A percentile compares a stretch with the other conserved stretches of the same genome.
Conservation (phyloP, 345 rosid genomes). For the Sisymbrium altissimum region DNA sequence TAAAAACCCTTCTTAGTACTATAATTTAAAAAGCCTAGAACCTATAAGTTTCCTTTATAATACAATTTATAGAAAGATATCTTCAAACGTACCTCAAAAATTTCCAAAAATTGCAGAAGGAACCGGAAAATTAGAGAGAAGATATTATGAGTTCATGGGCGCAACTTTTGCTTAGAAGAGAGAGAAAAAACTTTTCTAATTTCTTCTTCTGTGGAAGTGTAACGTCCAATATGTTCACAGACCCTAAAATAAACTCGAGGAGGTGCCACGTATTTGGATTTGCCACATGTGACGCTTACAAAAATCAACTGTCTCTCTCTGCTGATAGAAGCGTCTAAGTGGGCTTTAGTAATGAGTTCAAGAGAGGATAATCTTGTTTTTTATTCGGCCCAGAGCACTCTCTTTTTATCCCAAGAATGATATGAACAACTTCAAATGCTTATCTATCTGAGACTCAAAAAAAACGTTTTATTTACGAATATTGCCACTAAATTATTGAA, state of each 20-base stretch:
- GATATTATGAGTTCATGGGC: neutral
- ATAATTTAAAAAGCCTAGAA: neutral
- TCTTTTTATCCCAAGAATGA: no score
- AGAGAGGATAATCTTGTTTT: no score
- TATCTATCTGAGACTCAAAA: no score
- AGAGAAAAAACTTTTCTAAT: neutral
- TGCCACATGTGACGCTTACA: no score
- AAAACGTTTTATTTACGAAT: no score
- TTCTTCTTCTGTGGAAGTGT: neutral
- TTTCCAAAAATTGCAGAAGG: neutral
- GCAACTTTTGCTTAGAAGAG: neutral
- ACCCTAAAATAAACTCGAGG: neutral
- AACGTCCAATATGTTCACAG: neutral
- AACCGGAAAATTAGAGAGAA: neutral
- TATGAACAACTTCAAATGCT: no score
- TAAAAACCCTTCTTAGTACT: neutral
- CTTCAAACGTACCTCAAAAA: neutral
- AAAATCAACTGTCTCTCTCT: neutral
- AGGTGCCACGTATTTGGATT: neutral
- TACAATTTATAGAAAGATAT: neutral
- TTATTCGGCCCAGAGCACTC: no score
- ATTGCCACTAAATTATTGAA: no score
- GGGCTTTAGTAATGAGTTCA: neutral
- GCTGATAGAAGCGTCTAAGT: neutral
- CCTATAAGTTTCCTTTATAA: neutral